Percentiles rank a stretch among this genome's conserved stretches.
Conservation (phyloP, 2,329 filamentous ascomycete species). For the Coniochaeta ligniaria region DNA sequence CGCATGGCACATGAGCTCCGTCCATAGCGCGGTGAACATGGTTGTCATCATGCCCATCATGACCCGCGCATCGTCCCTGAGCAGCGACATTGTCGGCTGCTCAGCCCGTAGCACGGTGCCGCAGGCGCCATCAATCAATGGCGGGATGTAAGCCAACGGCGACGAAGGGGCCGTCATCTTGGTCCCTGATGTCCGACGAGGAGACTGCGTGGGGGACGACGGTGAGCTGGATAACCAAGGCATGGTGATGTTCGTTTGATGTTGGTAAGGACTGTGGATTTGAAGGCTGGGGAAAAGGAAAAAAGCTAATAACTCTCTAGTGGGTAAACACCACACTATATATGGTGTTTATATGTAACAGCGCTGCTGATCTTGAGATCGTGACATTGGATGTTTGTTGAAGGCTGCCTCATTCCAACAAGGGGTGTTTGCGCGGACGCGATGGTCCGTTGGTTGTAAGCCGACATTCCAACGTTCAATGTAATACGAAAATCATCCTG, state of each 20-base stretch:
- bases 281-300: background rate
- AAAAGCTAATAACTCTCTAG: background rate
- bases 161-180: background rate
- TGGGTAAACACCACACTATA: background rate
- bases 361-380: background rate
- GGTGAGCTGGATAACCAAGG: background rate
- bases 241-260: background rate
- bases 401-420: background rate
- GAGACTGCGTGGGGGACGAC: background rate
- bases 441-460: background rate
- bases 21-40: constrained; percentile 11
- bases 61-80: constrained; percentile 15
- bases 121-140: constrained; percentile 25
- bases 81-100: constrained; percentile 11
- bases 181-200: background rate
- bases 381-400: background rate
- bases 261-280: background rate
- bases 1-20: constrained; percentile 9
- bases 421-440: background rate
- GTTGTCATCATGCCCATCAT: constrained; percentile 14
- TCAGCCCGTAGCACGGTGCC: constrained; percentile 22
- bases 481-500: background rate
- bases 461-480: background rate
- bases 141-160: constrained; percentile 24
- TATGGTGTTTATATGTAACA: background rate